Conservation (phyloP, 2,329 filamentous ascomycete species). For the Neonectria magnoliae region DNA sequence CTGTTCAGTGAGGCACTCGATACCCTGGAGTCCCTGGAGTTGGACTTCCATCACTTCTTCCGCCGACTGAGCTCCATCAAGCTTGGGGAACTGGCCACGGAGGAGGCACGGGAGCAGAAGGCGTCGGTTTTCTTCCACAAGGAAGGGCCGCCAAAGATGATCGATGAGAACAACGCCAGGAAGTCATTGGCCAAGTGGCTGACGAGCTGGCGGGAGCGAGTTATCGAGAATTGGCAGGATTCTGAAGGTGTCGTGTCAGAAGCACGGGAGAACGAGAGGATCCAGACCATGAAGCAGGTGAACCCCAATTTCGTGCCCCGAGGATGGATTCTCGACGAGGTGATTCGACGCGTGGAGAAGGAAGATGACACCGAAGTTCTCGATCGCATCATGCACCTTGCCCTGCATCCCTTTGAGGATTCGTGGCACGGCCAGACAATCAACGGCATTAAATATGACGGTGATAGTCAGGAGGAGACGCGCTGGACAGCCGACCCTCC, state of each 20-base stretch:
- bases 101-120: conserved; percentile 68
- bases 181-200: conserved; percentile 82
- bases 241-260: conserved; percentile 50
- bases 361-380: conserved; percentile 83
- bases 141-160: conserved; percentile 70
- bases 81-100: conserved; percentile 70
- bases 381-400: conserved; percentile 81
- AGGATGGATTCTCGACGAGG: conserved; percentile 91
- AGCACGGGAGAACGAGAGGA: conserved; percentile 68
- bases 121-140: conserved; percentile 83
- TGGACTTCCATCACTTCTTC: conserved; percentile 97
- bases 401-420: conserved; percentile 85
- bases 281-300: conserved; percentile 79
- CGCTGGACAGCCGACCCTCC: conserved; percentile 90
- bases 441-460: conserved; percentile 60
- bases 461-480: conserved; percentile 77
- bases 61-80: conserved; percentile 75
- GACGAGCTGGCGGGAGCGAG: conserved; percentile 76
- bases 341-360: conserved; percentile 90
- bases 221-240: conserved; percentile 80
- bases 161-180: conserved; percentile 71
- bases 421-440: conserved; percentile 68
- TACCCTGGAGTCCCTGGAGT: conserved; percentile 79
- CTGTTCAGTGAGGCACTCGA: conserved; percentile 87
- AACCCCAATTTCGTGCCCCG: conserved; percentile 95